Evolutionary conservation across 495 filamentous ascomycete genomes (phyloP).

Genomic region (Glutinoglossum americanum): DNA sequence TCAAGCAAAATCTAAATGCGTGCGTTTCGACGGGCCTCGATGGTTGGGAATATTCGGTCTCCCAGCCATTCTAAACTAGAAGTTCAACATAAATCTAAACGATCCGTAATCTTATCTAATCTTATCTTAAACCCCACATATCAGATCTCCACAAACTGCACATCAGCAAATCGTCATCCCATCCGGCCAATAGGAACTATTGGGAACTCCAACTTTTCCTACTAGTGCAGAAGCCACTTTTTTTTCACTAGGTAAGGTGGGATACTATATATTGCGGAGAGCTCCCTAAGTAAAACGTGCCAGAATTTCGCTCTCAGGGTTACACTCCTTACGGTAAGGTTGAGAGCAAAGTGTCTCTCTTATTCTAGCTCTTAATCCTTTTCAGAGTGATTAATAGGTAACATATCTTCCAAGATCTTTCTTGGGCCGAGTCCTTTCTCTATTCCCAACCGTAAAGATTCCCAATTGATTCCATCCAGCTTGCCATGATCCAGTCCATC

Average conservation of each 20-base stretch:
- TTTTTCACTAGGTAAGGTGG: no score
- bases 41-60: neutral
- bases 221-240: no score
- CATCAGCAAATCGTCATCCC: no score
- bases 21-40: neutral
- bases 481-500: slow-evolving; percentile 23
- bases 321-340: neutral
- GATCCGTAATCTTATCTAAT: neutral
- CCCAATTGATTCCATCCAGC: slow-evolving; percentile 32
- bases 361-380: neutral
- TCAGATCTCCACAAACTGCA: neutral
- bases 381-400: neutral
- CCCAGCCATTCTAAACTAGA: neutral
- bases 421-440: slow-evolving; percentile 2
- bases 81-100: no score
- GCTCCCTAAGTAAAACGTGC: no score
- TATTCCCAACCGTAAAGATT: slow-evolving; percentile 3
- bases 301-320: no score
- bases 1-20: neutral
- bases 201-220: no score
- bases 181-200: no score
- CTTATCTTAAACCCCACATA: neutral
- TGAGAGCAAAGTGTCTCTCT: neutral
- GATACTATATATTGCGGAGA: no score
- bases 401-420: neutral